phyloP scores from a whole-genome alignment of 805 yeast genomes.

The Metschnikowia anglica region DNA sequence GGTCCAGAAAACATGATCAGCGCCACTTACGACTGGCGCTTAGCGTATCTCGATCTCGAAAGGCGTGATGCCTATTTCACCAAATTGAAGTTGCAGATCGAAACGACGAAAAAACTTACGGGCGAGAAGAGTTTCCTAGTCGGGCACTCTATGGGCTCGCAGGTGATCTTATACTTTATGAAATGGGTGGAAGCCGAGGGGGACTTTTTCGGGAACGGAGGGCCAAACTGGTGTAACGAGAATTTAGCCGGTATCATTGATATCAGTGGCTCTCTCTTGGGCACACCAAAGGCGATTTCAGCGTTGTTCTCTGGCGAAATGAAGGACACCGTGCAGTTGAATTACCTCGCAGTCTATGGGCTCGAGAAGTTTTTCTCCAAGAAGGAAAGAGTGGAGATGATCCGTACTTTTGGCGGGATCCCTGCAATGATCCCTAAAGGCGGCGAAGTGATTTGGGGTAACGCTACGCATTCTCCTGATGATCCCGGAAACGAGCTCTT shows the following conservation, averaged over 20 bases:
- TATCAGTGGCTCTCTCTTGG: conserved; percentile 85
- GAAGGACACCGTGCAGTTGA: conserved; percentile 95
- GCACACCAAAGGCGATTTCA: conserved; percentile 92
- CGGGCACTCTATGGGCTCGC: conserved; percentile 98
- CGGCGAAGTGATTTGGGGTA: conserved; percentile 89
- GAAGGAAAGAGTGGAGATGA: conserved; percentile 81
- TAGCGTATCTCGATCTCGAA: conserved; percentile 86
- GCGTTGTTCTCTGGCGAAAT: conserved; percentile 96
- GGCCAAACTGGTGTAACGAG: conserved; percentile 81
- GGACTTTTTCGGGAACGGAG: conserved; percentile 83
- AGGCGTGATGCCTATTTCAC: conserved; percentile 83
- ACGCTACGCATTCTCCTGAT: conserved; percentile 63
- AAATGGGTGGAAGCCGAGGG: conserved; percentile 97
- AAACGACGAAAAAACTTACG: conserved; percentile 48
- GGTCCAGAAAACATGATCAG: conserved; percentile 87
- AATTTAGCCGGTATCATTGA: conserved; percentile 80
- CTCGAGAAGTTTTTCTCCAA: conserved; percentile 91
- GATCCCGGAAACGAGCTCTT: conserved; percentile 46
- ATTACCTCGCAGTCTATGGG: conserved; percentile 90
- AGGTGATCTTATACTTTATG: conserved; percentile 80
- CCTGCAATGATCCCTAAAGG: conserved; percentile 97
- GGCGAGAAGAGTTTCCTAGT: conserved; percentile 72
- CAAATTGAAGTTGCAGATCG: conserved; percentile 71
- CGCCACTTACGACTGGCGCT: conserved; percentile 96
- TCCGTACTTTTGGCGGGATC: conserved; percentile 88